These are phyloP conservation scores for Citrus glauca DNA, from an alignment of 345 rosid species.

Conservation along the genomic window DNA sequence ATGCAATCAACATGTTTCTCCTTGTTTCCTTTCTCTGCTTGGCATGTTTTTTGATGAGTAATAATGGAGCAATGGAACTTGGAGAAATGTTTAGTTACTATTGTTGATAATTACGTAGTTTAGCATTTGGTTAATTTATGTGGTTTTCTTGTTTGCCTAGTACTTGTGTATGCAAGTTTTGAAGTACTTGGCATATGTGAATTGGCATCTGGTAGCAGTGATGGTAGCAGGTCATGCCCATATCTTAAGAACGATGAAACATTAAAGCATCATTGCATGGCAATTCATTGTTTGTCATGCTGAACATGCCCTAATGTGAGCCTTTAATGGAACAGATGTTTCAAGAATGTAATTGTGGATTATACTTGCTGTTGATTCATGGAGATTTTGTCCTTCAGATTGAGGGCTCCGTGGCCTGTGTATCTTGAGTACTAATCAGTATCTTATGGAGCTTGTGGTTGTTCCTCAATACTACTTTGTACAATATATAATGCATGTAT, in stretches of 20 bases:
- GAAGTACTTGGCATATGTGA: background rate
- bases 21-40: conserved; percentile 19
- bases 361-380: background rate
- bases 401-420: background rate
- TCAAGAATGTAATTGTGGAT: background rate
- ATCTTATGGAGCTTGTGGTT: background rate
- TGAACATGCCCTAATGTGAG: background rate
- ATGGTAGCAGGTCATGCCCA: background rate
- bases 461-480: background rate
- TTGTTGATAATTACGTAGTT: conserved; percentile 7
- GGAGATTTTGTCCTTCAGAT: background rate
- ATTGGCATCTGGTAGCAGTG: background rate
- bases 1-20: conserved; percentile 21
- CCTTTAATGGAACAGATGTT: background rate
- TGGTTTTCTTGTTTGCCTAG: background rate
- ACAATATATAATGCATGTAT: background rate
- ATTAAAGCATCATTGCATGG: background rate
- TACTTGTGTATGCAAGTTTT: background rate
- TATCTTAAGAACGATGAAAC: background rate
- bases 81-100: background rate
- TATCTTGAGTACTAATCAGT: background rate
- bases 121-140: conserved; percentile 1
- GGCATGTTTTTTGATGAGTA: conserved; percentile 14
- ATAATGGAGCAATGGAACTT: conserved; percentile 27
- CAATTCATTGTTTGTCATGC: background rate